Base-by-base conservation (phyloP, 345 rosid genomes). In the Stellera chamaejasme region DNA sequence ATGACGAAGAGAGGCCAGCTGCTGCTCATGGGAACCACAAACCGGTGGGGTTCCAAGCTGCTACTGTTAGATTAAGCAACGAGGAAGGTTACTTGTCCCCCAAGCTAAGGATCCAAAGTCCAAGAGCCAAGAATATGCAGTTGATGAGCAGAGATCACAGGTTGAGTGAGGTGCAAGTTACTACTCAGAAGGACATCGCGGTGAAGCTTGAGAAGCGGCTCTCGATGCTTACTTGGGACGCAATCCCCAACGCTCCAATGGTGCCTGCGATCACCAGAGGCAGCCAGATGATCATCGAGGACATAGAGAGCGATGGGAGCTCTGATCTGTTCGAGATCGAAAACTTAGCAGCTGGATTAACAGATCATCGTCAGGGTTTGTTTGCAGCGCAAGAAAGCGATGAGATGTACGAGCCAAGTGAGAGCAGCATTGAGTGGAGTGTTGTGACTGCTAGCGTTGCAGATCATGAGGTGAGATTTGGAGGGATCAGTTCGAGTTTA, bases 241-340 rank as follows among this genome's bases (percentile, higher is more conserved):
- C 93, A 14, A 76, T 85, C 48, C 93, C 88, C 0, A 78, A 70
- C 44, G 39, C 69, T n/a, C 60, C 62, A 19, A 74, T 48, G 23
- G 13, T 66, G 25, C 66, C 68, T 11, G 42, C 62, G 9, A 42
- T 62, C 26, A 54, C 71, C 6, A 36, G 36, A 11, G 55, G 66
- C 48, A 36, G 60, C 19, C 71, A 61, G 28, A 32, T 32, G 9
- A 52, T 57, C 45, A 58, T 36, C 0, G 92, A 85, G 1, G 88
- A 82, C n/a, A 50, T 57, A 2, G 75, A 55, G 51, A 85, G 86
- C 26, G 86, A 82, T 65, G 82, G 71, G 0, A 85, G 93, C 56
- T 82, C 93, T 2, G 93, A 85, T 61, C 77, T 85, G 2, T 85
- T 82, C 43, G 93, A 85, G 75, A 82, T 85, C 39, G 88, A 78